Evolutionary conservation across 495 filamentous ascomycete species (phyloP), one percentile per base, ranked within the genome.

Genomic region (Penicillium fimorum): DNA sequence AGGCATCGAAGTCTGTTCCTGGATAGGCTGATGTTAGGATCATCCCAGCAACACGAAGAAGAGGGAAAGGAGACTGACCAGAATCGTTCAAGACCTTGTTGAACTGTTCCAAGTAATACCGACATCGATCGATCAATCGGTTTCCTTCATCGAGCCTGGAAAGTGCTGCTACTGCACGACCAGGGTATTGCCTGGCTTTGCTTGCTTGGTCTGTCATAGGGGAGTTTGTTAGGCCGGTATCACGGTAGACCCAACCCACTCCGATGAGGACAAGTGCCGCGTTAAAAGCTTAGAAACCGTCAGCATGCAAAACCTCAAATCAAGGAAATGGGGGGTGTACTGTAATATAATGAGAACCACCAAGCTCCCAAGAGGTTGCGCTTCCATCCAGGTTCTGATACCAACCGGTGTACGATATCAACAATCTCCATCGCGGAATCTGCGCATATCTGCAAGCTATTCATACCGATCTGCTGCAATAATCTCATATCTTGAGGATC

Each of bases 291-390:
- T 9, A 12, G 10, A 25, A 37, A 1, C 2, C 30, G 49, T 48
- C 17, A 46, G 47, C 8, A 15, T 5, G 1, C 3, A 30, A 11
- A 35, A 1, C 11, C 7, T 1, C n/a, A 30, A 8, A 27, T 32
- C 17, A 53, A 18, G 8, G 3, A 25, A 38, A 2, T 22, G 22
- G 17, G 30, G n/a, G 50, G 33, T 59, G 22, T 62, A 75, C 72
- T 72, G 51, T 76, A 77, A 25, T 76, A 76, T 17, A 77, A 48
- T 5, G 74, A 73, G 48, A 68, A 76, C 69, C 69, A 73, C 72
- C 74, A 76, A 27, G 75, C 76, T 1, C 74, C 74, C 5, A 76
- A 45, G 15, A 74, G 50, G 32, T 63, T 58, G 9, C 62, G 48
- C 43, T 64, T 47, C 69, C 60, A 58, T 57, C 54, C 65, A 17